Evolutionary conservation across 2,329 filamentous ascomycete genomes (phyloP), one percentile per base, ranked within the genome.

Genomic region (Fusarium agapanthi): DNA sequence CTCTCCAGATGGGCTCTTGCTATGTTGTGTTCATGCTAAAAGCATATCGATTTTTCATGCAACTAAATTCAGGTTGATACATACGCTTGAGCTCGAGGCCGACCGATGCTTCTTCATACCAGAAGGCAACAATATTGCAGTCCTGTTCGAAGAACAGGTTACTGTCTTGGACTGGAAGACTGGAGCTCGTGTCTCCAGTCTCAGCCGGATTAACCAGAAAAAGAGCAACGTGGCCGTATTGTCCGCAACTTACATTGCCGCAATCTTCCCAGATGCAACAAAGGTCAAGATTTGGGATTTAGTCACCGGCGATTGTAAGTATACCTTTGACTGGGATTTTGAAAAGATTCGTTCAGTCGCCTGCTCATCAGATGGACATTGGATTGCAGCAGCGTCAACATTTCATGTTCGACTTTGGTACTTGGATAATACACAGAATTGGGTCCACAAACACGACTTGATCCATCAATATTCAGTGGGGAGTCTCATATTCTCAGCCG

Each of bases 401-500:
- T 7, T 0, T 1, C 0, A 7, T 28, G 7, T 16, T 4, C 26
- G 43, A 9, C 18, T 45, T 5, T 45, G 43, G 43, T 9, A 4
- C 8, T 20, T 45, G 0, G 18, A 22, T 28, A 6, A 8, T 22
- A 28, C 26, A 8, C 26, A 11, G 1, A 4, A 8, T 6, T 45
- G 44, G 44, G 8, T 22, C 4, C 2, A 15, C 4, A 28, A 22
- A 9, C 18, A 28, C 12, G 43, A 45, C 24, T 28, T 28, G 16
- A 13, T 3, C 1, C 7, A 13, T 18, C 15, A 18, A 6, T 4
- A 18, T 12, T 0, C 0, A 16, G 22, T 41, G 5, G 11, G 0
- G 1, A 26, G 41, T 26, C 24, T 45, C 26, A 0, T 12, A 20
- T 45, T 45, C 26, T 28, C 26, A 28, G 13, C 2, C 5, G 9